Percentiles rank a stretch among this genome's conserved stretches.
Evolutionary conservation across 1,284 basidiomycete species (phyloP).

Genomic region (Boletus subluridellus): DNA sequence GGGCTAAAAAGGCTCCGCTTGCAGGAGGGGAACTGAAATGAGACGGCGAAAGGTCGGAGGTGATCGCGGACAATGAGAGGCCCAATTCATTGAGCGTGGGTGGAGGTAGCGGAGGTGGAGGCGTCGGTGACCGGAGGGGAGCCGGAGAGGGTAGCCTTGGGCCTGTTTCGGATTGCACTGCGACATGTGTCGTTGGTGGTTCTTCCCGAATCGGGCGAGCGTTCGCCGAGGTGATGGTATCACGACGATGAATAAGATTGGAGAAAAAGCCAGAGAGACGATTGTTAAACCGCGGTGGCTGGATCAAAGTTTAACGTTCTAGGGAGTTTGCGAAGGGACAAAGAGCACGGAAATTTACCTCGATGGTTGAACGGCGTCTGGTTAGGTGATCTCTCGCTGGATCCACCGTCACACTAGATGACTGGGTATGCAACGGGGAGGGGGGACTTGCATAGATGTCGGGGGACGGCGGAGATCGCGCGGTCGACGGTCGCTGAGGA

Average conservation of each 20-base stretch:
- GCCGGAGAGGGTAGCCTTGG: constrained; percentile 53
- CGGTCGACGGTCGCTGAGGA: constrained; percentile 23
- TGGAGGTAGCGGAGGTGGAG: constrained; percentile 65
- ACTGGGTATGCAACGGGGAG: constrained; percentile 22
- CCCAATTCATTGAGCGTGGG: constrained; percentile 74
- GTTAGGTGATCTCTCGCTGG: constrained; percentile 30
- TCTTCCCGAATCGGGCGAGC: constrained; percentile 30
- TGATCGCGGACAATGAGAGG: constrained; percentile 62
- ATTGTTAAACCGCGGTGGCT: constrained; percentile 58
- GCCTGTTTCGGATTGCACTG: constrained; percentile 19
- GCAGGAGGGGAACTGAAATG: constrained; percentile 73
- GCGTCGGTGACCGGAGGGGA: constrained; percentile 53
- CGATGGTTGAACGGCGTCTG: constrained; percentile 44
- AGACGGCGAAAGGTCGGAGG: constrained; percentile 62
- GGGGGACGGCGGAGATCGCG: constrained; percentile 26
- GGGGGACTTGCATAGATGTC: constrained; percentile 24
- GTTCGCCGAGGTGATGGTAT: constrained; percentile 36
- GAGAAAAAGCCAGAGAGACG: constrained; percentile 77
- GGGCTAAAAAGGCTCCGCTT: constrained; percentile 71
- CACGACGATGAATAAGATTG: constrained; percentile 71
- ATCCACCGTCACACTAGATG: constrained; percentile 9
- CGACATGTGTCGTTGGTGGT: constrained; percentile 27
- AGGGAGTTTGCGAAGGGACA: not conserved
- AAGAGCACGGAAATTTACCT: constrained; percentile 37
- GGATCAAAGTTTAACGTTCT: constrained; percentile 28